phyloP scores from a whole-genome alignment of 78 protist genomes.

The slime mould (Dictyostelium discoideum) region dicty_2.7 NC_007089.4:4329501-4330000 shows the following conservation, averaged over 20 bases:
- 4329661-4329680: constrained; percentile 20
- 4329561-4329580: background rate
- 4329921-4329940: background rate
- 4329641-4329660: no score
- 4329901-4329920: background rate
- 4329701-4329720: constrained; percentile 20
- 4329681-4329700: constrained; percentile 43
- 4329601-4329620: background rate
- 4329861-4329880: constrained; percentile 48
- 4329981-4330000: constrained; percentile 34
- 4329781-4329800: constrained; percentile 26
- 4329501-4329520: background rate
- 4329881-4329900: constrained; percentile 10
- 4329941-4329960: background rate
- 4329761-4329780: constrained; percentile 39
- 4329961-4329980: background rate
- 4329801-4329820: constrained; percentile 70
- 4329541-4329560: background rate
- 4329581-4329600: constrained; percentile 3
- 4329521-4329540: background rate
- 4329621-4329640: background rate
- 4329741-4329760: constrained; percentile 37
- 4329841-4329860: constrained; percentile 55
- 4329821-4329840: constrained; percentile 52
- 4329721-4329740: constrained; percentile 22